phyloP scores from a whole-genome alignment of 1,284 basidiomycete genomes.

The Caloboletus inedulis region DNA sequence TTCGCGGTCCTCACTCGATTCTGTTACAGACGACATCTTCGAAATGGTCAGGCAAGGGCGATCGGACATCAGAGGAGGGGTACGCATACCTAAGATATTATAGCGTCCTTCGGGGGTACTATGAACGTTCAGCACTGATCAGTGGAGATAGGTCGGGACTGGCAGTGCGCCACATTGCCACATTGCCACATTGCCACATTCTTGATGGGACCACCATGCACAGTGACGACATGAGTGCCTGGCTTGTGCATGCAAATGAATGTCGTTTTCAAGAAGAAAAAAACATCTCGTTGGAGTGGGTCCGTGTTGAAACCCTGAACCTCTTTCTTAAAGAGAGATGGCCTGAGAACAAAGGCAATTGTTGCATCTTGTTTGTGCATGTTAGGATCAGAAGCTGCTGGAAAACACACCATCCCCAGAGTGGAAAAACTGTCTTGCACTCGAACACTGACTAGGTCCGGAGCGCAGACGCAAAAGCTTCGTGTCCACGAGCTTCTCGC shows the following conservation, averaged over 20 bases:
- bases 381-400: conserved; percentile 29
- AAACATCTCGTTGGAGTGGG: neutral
- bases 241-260: neutral
- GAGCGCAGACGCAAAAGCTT: neutral
- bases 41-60: neutral
- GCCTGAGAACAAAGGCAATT: neutral
- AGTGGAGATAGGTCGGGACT: conserved; percentile 5
- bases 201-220: conserved; percentile 15
- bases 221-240: conserved; percentile 23
- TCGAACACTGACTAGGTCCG: conserved; percentile 7
- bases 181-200: no score
- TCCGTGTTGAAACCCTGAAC: neutral
- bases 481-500: neutral
- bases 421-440: conserved; percentile 8
- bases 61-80: neutral
- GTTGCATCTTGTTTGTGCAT: conserved; percentile 23
- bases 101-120: neutral
- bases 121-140: conserved; percentile 7
- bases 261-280: neutral
- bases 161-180: conserved; percentile 22
- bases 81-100: neutral
- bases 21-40: neutral
- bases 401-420: conserved; percentile 22
- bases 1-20: conserved; percentile 6
- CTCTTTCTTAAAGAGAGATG: neutral